Percentiles rank a stretch among this genome's conserved stretches.
Conservation (phyloP, 164 flowering plant genomes). For the Berberis vulgaris region DNA sequence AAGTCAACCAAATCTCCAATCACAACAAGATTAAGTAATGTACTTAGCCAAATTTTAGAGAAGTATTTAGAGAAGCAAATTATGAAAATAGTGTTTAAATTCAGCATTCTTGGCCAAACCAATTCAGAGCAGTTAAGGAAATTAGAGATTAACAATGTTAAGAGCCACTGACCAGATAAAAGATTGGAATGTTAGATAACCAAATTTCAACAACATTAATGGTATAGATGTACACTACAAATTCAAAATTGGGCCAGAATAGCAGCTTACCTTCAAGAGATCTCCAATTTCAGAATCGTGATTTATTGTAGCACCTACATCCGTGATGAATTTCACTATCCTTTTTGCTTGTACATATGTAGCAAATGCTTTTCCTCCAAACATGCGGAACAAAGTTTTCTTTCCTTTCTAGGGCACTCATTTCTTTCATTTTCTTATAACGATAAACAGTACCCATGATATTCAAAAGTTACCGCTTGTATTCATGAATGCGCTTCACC, state of each 20-base stretch:
- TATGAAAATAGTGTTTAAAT: too few species aligned
- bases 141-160: too few species aligned
- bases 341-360: constrained; percentile 94
- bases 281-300: constrained; percentile 93
- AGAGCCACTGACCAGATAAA: too few species aligned
- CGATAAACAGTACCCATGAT: constrained; percentile 88
- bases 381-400: constrained; percentile 75
- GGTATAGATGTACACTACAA: not conserved
- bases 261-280: constrained; percentile 59
- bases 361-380: constrained; percentile 98
- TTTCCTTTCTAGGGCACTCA: constrained; percentile 67
- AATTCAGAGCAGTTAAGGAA: too few species aligned
- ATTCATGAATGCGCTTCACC: constrained; percentile 97
- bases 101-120: too few species aligned
- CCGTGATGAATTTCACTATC: constrained; percentile 89
- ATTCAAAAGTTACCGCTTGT: constrained; percentile 85
- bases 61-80: too few species aligned
- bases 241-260: not conserved
- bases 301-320: constrained; percentile 80
- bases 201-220: too few species aligned
- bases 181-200: too few species aligned
- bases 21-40: too few species aligned
- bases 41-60: too few species aligned
- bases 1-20: too few species aligned
- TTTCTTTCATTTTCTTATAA: constrained; percentile 93